Evolutionary conservation across 2,329 filamentous ascomycete species (phyloP).

Genomic region (Mycocentrospora acerina): DNA sequence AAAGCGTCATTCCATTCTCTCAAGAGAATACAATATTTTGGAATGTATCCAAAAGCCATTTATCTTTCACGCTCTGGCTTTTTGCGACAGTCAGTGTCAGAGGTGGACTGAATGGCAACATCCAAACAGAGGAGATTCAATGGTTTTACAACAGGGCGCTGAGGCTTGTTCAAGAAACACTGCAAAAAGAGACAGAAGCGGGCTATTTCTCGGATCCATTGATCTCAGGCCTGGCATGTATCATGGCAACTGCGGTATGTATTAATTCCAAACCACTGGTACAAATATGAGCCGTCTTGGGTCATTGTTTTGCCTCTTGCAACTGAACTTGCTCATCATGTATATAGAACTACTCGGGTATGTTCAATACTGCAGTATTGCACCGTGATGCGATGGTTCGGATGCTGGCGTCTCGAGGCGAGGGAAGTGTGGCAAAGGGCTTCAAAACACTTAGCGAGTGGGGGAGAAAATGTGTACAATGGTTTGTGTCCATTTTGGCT

Average conservation of each 20-base stretch:
- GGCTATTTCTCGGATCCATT: constrained; percentile 15
- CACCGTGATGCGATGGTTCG: constrained; percentile 23
- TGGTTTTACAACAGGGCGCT: constrained; percentile 19
- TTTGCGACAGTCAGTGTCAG: constrained; percentile 21
- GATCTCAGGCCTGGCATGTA: constrained; percentile 16
- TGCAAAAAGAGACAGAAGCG: constrained; percentile 11
- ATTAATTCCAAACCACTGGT: neutral
- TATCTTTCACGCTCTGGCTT: constrained; percentile 22
- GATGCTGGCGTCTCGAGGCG: constrained; percentile 15
- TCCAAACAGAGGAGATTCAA: constrained; percentile 14
- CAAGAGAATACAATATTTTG: constrained; percentile 21
- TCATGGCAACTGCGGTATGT: constrained; percentile 24
- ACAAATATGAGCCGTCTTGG: too few relatives aligned
- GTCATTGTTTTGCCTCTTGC: too few relatives aligned
- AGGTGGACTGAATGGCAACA: constrained; percentile 12
- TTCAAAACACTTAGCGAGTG: constrained; percentile 11
- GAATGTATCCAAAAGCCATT: constrained; percentile 18
- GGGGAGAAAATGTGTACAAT: constrained; percentile 17
- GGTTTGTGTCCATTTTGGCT: constrained; percentile 8
- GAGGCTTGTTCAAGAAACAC: constrained; percentile 13
- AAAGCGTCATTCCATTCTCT: constrained; percentile 8
- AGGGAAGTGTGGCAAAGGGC: constrained; percentile 16
- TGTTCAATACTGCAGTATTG: constrained; percentile 17
- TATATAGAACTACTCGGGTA: constrained; percentile 13
- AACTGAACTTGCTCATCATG: neutral